Base-by-base conservation (phyloP, 2,329 filamentous ascomycete genomes). In the Sclerotinia nivalis region DNA sequence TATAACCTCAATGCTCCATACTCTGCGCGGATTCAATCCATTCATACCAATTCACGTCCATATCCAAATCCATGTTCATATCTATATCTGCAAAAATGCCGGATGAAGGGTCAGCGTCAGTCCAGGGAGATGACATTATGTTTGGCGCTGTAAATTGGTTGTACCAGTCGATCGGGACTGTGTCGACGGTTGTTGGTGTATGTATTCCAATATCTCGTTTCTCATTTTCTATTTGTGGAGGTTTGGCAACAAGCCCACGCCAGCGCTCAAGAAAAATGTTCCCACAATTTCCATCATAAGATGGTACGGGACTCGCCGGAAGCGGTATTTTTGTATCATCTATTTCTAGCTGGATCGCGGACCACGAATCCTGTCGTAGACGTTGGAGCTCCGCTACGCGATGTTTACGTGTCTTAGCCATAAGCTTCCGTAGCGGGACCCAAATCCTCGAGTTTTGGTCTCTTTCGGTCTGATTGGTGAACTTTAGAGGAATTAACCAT, bases 371-470 rank as follows among this genome's bases (percentile, higher is more conserved):
- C 7, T 56, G 67, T 25, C 74, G 70, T 22, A 82, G 69, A 31
- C 79, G 75, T 1, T 70, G 40, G 7, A 81, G 47, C 66, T 82
- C 80, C 0, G 72, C 68, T 25, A 76, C 72, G 6, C 80, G 80
- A 75, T 81, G 77, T 52, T 73, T 75, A 25, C 80, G 80, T 10
- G 88, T 88, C 74, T 86, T 87, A 34, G 82, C 82, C 79, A 89
- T 85, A 8, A 90, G 78, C 71, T 86, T 87, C 45, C 83, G 81
- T 22, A 90, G 77, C 0, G 88, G 88, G 55, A 85, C 84, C 88
- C 88, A 91, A 0, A 89, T 77, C 77, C 86, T 84, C 5, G 85
- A 84, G 68, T 84, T 83, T 68, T 81, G 82, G 31, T 80, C 77
- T 34, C 68, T 68, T 34, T 75, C 71, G 0, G 76, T 74, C 45